Percentiles rank a stretch among this genome's conserved stretches.
phyloP scores from a whole-genome alignment of 2,329 filamentous ascomycete genomes.

The Epichloe brachyelytri region DNA sequence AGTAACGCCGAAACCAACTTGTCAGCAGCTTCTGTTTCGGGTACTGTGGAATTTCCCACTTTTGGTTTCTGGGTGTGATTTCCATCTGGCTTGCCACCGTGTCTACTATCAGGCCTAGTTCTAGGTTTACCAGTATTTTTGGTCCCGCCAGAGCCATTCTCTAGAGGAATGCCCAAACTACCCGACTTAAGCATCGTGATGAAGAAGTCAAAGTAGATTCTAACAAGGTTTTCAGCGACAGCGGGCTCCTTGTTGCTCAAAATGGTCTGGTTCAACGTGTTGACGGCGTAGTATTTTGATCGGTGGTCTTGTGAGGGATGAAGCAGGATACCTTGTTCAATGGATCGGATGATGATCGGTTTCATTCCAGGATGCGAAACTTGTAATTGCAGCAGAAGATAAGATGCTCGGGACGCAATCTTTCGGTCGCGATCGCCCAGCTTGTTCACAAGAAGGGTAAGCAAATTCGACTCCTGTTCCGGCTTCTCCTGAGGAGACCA shows the following conservation, averaged over 20 bases:
- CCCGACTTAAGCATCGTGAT: conserved; percentile 61
- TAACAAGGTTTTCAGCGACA: conserved; percentile 67
- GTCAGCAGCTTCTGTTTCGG: conserved; percentile 58
- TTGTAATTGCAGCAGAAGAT: conserved; percentile 83
- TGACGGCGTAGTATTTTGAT: conserved; percentile 90
- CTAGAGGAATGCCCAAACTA: conserved; percentile 24
- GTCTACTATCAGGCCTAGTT: conserved; percentile 11
- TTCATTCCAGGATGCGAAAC: conserved; percentile 91
- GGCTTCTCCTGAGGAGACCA: conserved; percentile 89
- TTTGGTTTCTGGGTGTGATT: background rate
- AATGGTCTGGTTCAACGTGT: conserved; percentile 94
- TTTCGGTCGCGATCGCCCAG: conserved; percentile 91
- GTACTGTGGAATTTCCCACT: conserved; percentile 25
- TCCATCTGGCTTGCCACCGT: conserved; percentile 10
- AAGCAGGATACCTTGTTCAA: conserved; percentile 82
- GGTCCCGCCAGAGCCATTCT: conserved; percentile 29
- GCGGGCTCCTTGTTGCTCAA: conserved; percentile 71
- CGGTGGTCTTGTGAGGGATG: conserved; percentile 76
- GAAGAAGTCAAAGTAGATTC: conserved; percentile 89
- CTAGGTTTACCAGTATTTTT: conserved; percentile 11
- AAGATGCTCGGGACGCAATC: conserved; percentile 85
- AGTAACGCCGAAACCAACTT: conserved; percentile 87
- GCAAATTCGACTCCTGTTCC: conserved; percentile 88
- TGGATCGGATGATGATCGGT: conserved; percentile 64
- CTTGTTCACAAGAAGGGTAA: conserved; percentile 89